A percentile compares a stretch with the other conserved stretches of the same genome.
Conservation (phyloP, 441 rosid genomes). For the Erysimum cheiri region DNA sequence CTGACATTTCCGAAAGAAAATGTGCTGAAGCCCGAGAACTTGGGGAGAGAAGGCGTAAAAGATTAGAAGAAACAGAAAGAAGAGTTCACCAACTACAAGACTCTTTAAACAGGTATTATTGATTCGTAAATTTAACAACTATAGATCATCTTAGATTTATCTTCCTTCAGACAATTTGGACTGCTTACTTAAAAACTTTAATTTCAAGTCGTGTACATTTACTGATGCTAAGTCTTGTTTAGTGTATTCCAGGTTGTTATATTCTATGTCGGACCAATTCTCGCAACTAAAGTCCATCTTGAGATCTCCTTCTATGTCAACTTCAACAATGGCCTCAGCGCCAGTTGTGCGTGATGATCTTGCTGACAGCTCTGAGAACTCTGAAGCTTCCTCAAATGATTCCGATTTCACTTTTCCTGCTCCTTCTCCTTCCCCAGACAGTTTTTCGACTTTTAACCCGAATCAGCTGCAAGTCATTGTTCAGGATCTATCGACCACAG, state of each 20-base stretch:
- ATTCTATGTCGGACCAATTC: slow-evolving; percentile 86
- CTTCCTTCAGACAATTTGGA: slow-evolving; percentile 7
- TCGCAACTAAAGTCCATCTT: slow-evolving; percentile 78
- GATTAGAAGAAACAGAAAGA: slow-evolving; percentile 80
- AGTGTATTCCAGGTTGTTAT: slow-evolving; percentile 91
- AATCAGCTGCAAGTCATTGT: slow-evolving; percentile 55
- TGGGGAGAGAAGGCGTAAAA: slow-evolving; percentile 71
- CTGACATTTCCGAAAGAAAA: slow-evolving; percentile 71
- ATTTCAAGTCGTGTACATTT: slow-evolving; percentile 32
- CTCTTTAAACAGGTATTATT: slow-evolving; percentile 83
- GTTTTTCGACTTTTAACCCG: slow-evolving; percentile 44
- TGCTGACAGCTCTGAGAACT: slow-evolving; percentile 61
- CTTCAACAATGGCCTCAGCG: slow-evolving; percentile 51
- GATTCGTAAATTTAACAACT: slow-evolving; percentile 21
- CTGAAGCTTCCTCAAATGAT: slow-evolving; percentile 71
- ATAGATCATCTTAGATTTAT: slow-evolving; percentile 10
- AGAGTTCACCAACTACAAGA: slow-evolving; percentile 80
- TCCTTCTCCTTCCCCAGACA: slow-evolving; percentile 50
- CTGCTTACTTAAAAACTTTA: background rate
- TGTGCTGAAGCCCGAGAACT: slow-evolving; percentile 65
- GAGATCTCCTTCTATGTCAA: slow-evolving; percentile 58
- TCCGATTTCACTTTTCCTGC: slow-evolving; percentile 72
- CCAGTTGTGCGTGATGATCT: slow-evolving; percentile 52
- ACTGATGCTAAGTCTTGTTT: slow-evolving; percentile 68
- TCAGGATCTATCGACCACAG: slow-evolving; percentile 65